Conservation (phyloP, 2,329 filamentous ascomycete genomes). For the Xylaria sp. region DNA sequence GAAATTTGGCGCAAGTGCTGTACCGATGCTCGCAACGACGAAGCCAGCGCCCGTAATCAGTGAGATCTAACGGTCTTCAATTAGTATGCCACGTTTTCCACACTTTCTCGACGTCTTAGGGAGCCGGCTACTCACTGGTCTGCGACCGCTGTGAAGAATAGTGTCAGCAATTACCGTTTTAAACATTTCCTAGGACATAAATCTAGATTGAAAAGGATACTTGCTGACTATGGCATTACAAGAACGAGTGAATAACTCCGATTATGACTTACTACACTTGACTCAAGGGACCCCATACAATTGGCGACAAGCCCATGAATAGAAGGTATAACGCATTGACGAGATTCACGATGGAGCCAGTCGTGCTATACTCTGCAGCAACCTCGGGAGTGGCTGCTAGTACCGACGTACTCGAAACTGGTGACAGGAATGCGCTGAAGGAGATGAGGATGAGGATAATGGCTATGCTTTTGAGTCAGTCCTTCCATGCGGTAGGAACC, state of each 20-base stretch:
- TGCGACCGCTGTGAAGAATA: constrained; percentile 54
- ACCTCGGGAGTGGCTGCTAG: constrained; percentile 80
- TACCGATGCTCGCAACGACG: constrained; percentile 75
- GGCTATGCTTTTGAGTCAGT: constrained; percentile 40
- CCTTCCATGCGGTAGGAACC: background rate
- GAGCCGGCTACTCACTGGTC: constrained; percentile 58
- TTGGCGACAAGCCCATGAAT: constrained; percentile 76
- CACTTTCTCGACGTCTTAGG: background rate
- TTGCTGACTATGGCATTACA: too few species aligned
- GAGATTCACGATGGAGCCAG: constrained; percentile 75
- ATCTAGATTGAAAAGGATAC: background rate
- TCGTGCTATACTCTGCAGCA: constrained; percentile 70
- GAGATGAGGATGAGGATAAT: constrained; percentile 75
- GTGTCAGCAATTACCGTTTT: constrained; percentile 6
- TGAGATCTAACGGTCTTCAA: constrained; percentile 57
- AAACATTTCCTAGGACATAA: background rate
- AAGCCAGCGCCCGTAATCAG: constrained; percentile 71
- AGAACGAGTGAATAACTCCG: background rate
- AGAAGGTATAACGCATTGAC: constrained; percentile 77
- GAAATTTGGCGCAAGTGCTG: constrained; percentile 76
- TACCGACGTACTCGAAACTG: constrained; percentile 78
- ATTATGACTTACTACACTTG: constrained; percentile 59
- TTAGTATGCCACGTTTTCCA: constrained; percentile 12
- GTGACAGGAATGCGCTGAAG: constrained; percentile 80
- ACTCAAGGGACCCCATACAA: constrained; percentile 78